Percentiles rank a stretch among this genome's conserved stretches.
Conservation (phyloP, 805 yeast genomes). For the Saccharomycopsis fibuligera region DNA sequence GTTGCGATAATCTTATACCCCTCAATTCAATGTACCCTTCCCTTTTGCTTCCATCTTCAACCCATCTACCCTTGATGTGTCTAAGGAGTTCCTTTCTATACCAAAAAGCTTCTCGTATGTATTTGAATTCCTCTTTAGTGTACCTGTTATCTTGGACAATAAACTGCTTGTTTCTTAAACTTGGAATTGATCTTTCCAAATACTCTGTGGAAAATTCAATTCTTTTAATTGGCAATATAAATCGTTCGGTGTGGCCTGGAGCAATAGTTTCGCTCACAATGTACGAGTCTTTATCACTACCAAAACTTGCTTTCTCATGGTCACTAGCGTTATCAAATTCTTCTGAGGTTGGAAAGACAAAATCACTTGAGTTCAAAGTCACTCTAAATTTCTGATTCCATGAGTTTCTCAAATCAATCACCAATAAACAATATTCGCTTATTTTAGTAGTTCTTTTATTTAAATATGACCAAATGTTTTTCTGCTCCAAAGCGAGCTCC, state of each 20-base stretch:
- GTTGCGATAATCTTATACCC: slow-evolving; percentile 52
- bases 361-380: slow-evolving; percentile 23
- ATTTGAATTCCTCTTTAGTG: slow-evolving; percentile 48
- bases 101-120: slow-evolving; percentile 72
- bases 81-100: slow-evolving; percentile 59
- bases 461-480: slow-evolving; percentile 24
- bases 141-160: slow-evolving; percentile 42
- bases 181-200: slow-evolving; percentile 56
- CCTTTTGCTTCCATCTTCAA: slow-evolving; percentile 32
- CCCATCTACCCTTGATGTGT: slow-evolving; percentile 64
- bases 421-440: slow-evolving; percentile 53
- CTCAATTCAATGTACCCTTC: slow-evolving; percentile 62
- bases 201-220: slow-evolving; percentile 37
- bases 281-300: slow-evolving; percentile 9
- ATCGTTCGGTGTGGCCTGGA: slow-evolving; percentile 46
- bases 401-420: slow-evolving; percentile 74
- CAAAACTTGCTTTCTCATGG: slow-evolving; percentile 21
- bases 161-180: slow-evolving; percentile 63
- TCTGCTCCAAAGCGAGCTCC: slow-evolving; percentile 17
- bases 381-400: slow-evolving; percentile 57
- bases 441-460: slow-evolving; percentile 29
- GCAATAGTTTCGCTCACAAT: slow-evolving; percentile 29
- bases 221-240: slow-evolving; percentile 65
- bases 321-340: slow-evolving; percentile 29
- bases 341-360: slow-evolving; percentile 23